These are phyloP conservation scores for Acorus calamus DNA, from an alignment of 106 monocot genomes.

Conservation along the genomic window DNA sequence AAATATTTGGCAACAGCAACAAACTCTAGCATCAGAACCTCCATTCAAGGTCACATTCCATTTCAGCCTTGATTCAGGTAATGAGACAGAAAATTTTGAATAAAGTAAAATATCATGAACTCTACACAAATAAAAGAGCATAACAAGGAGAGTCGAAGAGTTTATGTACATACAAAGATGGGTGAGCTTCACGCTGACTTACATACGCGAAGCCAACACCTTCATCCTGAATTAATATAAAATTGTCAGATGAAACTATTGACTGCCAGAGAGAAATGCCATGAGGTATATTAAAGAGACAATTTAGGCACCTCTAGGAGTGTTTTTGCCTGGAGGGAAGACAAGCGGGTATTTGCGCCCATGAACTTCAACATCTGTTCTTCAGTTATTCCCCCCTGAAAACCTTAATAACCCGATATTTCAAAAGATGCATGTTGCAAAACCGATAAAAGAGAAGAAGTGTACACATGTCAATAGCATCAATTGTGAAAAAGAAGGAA, in stretches of 20 bases:
- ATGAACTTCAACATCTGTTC: conserved; percentile 90
- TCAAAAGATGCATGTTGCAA: conserved; percentile 8
- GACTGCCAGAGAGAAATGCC: background rate
- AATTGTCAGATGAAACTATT: background rate
- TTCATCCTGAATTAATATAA: conserved; percentile 46
- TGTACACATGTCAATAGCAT: background rate
- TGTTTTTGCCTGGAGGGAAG: conserved; percentile 60
- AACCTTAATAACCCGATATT: conserved; percentile 39
- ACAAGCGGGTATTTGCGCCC: conserved; percentile 74
- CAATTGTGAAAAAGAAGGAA: background rate
- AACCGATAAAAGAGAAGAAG: background rate
- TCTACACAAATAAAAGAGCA: background rate
- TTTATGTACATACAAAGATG: conserved; percentile 60
- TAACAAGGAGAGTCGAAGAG: background rate
- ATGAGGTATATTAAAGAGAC: background rate
- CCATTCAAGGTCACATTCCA: too few species aligned
- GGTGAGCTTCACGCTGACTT: conserved; percentile 61
- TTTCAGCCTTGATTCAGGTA: too few species aligned
- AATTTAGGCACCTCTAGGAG: conserved; percentile 60
- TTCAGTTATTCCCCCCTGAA: conserved; percentile 97
- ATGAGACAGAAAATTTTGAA: too few species aligned
- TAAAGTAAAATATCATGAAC: background rate
- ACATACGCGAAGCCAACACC: conserved; percentile 78
- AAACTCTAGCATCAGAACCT: too few species aligned
- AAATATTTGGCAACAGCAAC: too few species aligned